phyloP scores from a whole-genome alignment of 495 filamentous ascomycete species.

The Podospora tetraspora region DNA sequence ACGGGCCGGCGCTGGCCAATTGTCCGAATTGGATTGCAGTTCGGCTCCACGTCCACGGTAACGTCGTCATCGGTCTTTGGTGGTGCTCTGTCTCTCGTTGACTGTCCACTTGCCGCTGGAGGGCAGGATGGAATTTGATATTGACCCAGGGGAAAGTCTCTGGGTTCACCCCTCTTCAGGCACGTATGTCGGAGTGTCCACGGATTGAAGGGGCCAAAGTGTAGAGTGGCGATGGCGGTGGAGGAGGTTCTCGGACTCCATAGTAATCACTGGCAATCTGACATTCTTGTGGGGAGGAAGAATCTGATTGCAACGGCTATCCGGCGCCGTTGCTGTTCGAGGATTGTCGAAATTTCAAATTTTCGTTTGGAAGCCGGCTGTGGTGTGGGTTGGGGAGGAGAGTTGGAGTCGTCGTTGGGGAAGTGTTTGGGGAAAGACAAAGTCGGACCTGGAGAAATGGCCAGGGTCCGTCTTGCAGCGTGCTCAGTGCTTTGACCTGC shows the following conservation, averaged over 20 bases:
- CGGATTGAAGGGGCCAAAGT: not conserved
- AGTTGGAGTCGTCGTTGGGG: not conserved
- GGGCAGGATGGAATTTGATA: not conserved
- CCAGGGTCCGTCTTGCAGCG: not conserved
- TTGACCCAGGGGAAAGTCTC: not conserved
- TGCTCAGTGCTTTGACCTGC: not conserved
- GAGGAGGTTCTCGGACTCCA: not conserved
- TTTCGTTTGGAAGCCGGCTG: not conserved
- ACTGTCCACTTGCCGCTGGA: not conserved
- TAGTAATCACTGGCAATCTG: not conserved
- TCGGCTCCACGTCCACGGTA: not conserved
- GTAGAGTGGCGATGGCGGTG: not conserved
- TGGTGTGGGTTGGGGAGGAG: not conserved
- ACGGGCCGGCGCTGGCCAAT: not conserved
- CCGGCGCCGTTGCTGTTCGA: not conserved
- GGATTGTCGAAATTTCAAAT: not conserved
- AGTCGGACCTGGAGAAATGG: not conserved
- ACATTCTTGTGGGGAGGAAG: not conserved
- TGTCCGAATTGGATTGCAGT: not conserved
- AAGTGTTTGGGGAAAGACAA: not conserved
- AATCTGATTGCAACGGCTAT: not conserved
- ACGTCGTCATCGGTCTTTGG: not conserved
- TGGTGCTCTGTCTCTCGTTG: not conserved
- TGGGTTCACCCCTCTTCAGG: not conserved
- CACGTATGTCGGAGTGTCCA: not conserved